These are phyloP conservation scores for Madurella mycetomatis DNA, from an alignment of 2,329 filamentous ascomycete genomes.

Conservation along the genomic window DNA sequence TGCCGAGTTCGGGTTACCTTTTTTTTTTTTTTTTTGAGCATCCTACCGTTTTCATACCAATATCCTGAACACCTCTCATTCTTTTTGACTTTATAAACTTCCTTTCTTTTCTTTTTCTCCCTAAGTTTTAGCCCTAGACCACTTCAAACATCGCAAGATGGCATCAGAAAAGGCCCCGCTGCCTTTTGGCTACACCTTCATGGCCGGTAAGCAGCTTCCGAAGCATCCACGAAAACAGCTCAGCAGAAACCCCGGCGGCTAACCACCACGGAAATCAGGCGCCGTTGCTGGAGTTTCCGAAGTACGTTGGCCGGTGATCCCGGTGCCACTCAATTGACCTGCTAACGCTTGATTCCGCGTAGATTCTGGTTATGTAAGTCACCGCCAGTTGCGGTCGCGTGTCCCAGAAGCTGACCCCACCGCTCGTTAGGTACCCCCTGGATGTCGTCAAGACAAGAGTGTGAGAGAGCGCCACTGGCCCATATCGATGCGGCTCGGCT, in stretches of 20 bases:
- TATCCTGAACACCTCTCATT: too few relatives aligned
- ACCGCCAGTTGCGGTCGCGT: constrained; percentile 22
- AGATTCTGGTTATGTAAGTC: constrained; percentile 84
- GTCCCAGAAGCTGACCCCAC: constrained; percentile 9
- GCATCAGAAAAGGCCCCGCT: constrained; percentile 24
- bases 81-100: neutral
- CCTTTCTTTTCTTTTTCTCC: neutral
- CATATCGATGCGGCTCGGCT: constrained; percentile 10
- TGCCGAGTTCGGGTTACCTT: constrained; percentile 4
- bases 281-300: constrained; percentile 97
- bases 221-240: constrained; percentile 27
- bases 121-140: neutral
- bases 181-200: constrained; percentile 28
- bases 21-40: constrained; percentile 4
- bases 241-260: constrained; percentile 20
- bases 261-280: constrained; percentile 46
- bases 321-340: constrained; percentile 19
- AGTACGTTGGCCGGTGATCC: constrained; percentile 51
- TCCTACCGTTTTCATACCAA: neutral
- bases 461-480: constrained; percentile 15
- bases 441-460: constrained; percentile 93
- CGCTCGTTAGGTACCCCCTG: constrained; percentile 78
- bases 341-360: constrained; percentile 27
- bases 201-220: constrained; percentile 24
- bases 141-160: constrained; percentile 20